Evolutionary conservation across 169 alveolate genomes (phyloP), one percentile per base, ranked within the genome.

Genomic region (Cryptosporidium sp.): DNA sequence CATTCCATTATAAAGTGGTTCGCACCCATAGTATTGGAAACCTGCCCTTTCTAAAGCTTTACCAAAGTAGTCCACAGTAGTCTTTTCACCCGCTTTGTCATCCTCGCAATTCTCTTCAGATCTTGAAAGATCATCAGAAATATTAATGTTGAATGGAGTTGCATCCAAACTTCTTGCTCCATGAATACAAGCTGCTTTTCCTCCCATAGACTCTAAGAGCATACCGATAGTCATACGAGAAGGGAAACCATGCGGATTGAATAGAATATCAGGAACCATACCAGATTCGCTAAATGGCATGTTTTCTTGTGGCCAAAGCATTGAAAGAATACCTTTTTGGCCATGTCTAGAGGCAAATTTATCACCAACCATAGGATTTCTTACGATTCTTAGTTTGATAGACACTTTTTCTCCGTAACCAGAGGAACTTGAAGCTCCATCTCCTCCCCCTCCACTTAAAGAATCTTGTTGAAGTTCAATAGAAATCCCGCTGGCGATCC

Each of bases 171-270:
- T 31, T 31, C 95, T 94, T 58, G 97, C 96, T 21, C 99, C 99
- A 56, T 96, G 94, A 14, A 98, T 86, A 39, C 99, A 98, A 7
- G 99, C 99, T 18, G 98, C 96, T 92, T 99, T 99, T 33, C 99
- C 99, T 21, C 99, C 99, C 96, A 98, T 95, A 85, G 98, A 95
- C 92, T 99, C 99, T 12, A 99, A 97, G 84, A 99, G 94, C 99
- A 94, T 93, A 48, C 99, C 99, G 42, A 99, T 97, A 9, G 99
- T 99, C 99, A 99, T 99, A 75, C 99, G 96, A 35, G 99, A 97
- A n/a, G 99, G 99, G 91, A 99, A 97, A 56, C 99, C 99, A 93
- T 99, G 99, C 3, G 99, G 99, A 91, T 99, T 99, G 91, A 99
- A 98, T 35, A 99, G 97, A 51, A 98, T 95, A 94, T 99, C 99